Conservation (phyloP, 164 flowering plant species). For the Chloranthus sessilifolius region DNA sequence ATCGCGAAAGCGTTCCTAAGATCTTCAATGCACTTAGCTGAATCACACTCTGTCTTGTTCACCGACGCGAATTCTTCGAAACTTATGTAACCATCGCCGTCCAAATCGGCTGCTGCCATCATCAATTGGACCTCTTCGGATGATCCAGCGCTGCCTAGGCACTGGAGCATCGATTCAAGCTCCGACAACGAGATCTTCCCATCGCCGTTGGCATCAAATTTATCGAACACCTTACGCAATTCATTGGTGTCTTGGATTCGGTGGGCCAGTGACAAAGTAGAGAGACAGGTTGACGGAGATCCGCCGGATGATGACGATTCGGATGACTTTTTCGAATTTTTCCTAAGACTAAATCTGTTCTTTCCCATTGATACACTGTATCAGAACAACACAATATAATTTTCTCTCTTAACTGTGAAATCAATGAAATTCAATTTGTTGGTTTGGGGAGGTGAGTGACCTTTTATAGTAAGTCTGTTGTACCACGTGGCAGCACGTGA, state of each 20-base stretch:
- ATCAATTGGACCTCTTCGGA: slow-evolving; percentile 10
- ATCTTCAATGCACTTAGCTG: slow-evolving; percentile 11
- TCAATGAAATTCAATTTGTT: too few species aligned
- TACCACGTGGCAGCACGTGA: too few species aligned
- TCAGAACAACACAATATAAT: too few species aligned
- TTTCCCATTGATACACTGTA: too few species aligned
- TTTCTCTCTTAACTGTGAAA: too few species aligned
- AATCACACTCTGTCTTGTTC: slow-evolving; percentile 12
- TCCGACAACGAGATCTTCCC: slow-evolving; percentile 15
- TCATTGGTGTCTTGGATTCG: slow-evolving; percentile 9
- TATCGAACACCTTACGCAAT: slow-evolving; percentile 14
- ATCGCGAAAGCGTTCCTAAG: slow-evolving; percentile 14
- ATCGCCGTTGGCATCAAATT: slow-evolving; percentile 15
- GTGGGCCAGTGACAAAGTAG: too few species aligned
- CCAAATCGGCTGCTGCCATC: slow-evolving; percentile 19
- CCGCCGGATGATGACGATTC: too few species aligned
- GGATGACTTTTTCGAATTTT: too few species aligned
- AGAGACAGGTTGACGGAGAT: too few species aligned
- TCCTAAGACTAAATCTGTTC: too few species aligned
- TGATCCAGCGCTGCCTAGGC: slow-evolving; percentile 4
- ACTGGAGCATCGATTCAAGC: slow-evolving; percentile 11
- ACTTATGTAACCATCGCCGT: slow-evolving; percentile 16
- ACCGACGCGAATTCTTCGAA: slow-evolving; percentile 15
- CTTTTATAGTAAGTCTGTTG: too few species aligned
- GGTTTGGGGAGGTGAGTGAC: too few species aligned